Percentiles rank a stretch among this genome's conserved stretches.
These are phyloP conservation scores for Entomophthora muscae DNA, from an alignment of 371 early-diverging fungal genomes.

Conservation along the genomic window DNA sequence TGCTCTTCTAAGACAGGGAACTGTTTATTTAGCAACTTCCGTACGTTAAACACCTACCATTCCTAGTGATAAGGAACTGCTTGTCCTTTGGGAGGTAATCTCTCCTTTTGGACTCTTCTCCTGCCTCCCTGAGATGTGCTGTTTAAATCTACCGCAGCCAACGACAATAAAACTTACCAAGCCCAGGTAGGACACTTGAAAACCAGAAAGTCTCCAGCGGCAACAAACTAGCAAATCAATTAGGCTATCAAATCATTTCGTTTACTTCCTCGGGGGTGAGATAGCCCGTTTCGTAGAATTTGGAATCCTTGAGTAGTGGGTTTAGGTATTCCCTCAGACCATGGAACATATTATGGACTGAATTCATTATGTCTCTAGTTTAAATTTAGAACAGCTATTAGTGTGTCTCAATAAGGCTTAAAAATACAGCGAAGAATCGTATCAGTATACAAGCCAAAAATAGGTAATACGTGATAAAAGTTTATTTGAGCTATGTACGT, in stretches of 20 bases:
- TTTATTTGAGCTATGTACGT: no score
- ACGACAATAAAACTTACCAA: constrained; percentile 34
- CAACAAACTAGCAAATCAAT: constrained; percentile 58
- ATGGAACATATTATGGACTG: constrained; percentile 47
- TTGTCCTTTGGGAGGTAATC: constrained; percentile 85
- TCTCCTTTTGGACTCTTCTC: constrained; percentile 59
- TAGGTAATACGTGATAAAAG: no score
- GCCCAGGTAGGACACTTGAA: constrained; percentile 97
- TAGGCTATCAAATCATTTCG: background rate
- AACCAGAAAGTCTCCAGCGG: constrained; percentile 91
- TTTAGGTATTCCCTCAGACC: constrained; percentile 75
- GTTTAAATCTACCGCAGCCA: background rate
- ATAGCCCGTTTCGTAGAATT: constrained; percentile 84
- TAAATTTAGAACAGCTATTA: no score
- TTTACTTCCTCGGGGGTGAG: constrained; percentile 87
- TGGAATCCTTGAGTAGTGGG: constrained; percentile 83
- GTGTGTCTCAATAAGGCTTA: no score
- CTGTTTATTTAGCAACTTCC: constrained; percentile 14
- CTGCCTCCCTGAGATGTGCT: constrained; percentile 42
- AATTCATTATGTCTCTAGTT: constrained; percentile 17
- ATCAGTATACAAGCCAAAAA: no score
- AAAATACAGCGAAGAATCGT: no score
- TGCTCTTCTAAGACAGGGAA: constrained; percentile 84
- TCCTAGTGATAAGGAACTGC: constrained; percentile 88
- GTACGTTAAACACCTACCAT: constrained; percentile 31